These are phyloP conservation scores for Aspergillus sp. DNA, from an alignment of 2,329 filamentous ascomycete species.

Conservation along the genomic window DNA sequence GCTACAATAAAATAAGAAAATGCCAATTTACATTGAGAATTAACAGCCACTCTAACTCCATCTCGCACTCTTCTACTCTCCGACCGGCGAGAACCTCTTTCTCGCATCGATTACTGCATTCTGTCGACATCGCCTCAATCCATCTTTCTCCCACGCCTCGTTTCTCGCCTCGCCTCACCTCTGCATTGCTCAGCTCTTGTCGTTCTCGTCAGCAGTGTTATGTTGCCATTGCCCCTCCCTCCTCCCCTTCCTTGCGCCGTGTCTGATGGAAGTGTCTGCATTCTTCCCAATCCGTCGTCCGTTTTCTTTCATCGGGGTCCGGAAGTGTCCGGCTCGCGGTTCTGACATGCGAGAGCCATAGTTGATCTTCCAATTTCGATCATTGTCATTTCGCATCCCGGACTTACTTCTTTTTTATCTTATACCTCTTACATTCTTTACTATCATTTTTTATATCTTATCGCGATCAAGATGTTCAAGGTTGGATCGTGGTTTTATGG, in stretches of 20 bases:
- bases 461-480: constrained; percentile 27
- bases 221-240: constrained; percentile 8
- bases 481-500: constrained; percentile 41
- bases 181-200: neutral
- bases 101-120: no score
- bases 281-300: constrained; percentile 20
- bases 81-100: no score
- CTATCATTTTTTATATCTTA: neutral
- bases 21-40: no score
- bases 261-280: constrained; percentile 19
- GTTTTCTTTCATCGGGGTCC: constrained; percentile 8
- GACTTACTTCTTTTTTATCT: neutral
- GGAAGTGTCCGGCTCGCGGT: constrained; percentile 9
- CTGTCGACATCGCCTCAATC: no score
- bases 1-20: no score
- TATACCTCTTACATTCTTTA: neutral
- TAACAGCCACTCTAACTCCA: no score
- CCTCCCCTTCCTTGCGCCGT: constrained; percentile 4
- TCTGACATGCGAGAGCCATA: constrained; percentile 5
- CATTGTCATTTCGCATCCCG: neutral
- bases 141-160: neutral
- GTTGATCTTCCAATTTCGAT: neutral
- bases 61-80: no score
- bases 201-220: constrained; percentile 7
- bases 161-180: neutral